phyloP scores from a whole-genome alignment of 2,329 filamentous ascomycete species.

The Penicillium decumbens region DNA sequence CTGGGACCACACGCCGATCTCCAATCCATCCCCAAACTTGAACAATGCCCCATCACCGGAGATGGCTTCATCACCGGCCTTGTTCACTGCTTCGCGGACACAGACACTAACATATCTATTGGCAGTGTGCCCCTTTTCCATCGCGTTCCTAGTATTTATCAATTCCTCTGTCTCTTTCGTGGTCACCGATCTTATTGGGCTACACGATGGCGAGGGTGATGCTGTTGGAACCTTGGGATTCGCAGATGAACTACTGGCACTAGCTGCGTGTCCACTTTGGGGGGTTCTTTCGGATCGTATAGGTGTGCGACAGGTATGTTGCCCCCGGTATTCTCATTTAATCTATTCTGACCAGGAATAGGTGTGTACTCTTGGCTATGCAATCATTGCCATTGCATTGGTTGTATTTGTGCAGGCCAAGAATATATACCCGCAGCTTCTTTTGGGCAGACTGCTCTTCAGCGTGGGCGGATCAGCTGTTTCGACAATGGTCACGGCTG shows the following conservation, averaged over 20 bases:
- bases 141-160: constrained; percentile 62
- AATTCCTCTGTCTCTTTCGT: constrained; percentile 62
- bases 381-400: constrained; percentile 71
- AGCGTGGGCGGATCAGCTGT: constrained; percentile 87
- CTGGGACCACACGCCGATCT: constrained; percentile 1
- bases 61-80: constrained; percentile 30
- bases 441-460: constrained; percentile 80
- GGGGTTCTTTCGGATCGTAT: constrained; percentile 49
- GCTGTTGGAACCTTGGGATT: constrained; percentile 54
- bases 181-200: constrained; percentile 58
- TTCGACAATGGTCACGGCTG: constrained; percentile 97
- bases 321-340: not conserved
- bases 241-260: constrained; percentile 47
- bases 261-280: constrained; percentile 48
- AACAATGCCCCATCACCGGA: constrained; percentile 18
- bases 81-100: constrained; percentile 54
- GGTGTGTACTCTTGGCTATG: constrained; percentile 68
- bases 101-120: constrained; percentile 59
- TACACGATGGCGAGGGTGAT: constrained; percentile 53
- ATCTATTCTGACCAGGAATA: constrained; percentile 19
- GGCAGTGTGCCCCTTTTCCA: constrained; percentile 60
- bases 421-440: constrained; percentile 82
- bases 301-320: constrained; percentile 45
- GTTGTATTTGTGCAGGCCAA: constrained; percentile 77
- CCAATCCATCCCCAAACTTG: not conserved